Evolutionary conservation across 768 basidiomycete genomes (phyloP), one percentile per base, ranked within the genome.

Genomic region (Boletus rubescentipes): DNA sequence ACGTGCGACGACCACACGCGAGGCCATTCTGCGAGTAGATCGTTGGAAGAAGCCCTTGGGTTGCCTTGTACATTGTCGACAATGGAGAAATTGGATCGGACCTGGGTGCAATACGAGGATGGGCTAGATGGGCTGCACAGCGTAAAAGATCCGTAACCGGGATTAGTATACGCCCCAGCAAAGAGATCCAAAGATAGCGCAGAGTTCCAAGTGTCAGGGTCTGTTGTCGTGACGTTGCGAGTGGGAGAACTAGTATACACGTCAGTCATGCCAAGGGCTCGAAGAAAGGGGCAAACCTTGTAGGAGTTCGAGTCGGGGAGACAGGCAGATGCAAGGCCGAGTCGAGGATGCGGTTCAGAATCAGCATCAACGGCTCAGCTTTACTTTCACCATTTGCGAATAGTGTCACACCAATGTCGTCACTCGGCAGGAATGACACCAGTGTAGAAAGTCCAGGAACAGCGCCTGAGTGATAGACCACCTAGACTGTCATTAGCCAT

Each of bases 1-100:
- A 75, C 35, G 55, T 79, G 77, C n/a, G 73, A 69, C 0, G 68
- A 61, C 72, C 70, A 75, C 30, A 68, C 26, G 12, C 68, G 69
- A 3, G 68, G 63, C 68, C 73, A 74, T 15, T 55, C 61, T 0
- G 67, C 68, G 51, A 72, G 61, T 7, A 75, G 62, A 18, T 68
- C 62, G 4, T 26, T 31, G 15, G 15, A 29, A 14, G 30, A 26
- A 14, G 30, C 26, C n/a, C 16, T 48, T 8, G 47, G 35, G 23
- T 29, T 15, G 0, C 46, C 45, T 9, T 55, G 54, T 18, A 23
- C 54, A 23, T 57, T 7, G n/a, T 72, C 67, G 15, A 72, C 57
- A 9, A 54, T 29, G 16, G 63, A 14, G 50, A 75, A 76, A 20
- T 69, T 59, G 9, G 60, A 57, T 15, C 61, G 59, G n/a, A 73